Conservation (phyloP, 2,329 filamentous ascomycete genomes). For the Samsoniella hepiali region DNA sequence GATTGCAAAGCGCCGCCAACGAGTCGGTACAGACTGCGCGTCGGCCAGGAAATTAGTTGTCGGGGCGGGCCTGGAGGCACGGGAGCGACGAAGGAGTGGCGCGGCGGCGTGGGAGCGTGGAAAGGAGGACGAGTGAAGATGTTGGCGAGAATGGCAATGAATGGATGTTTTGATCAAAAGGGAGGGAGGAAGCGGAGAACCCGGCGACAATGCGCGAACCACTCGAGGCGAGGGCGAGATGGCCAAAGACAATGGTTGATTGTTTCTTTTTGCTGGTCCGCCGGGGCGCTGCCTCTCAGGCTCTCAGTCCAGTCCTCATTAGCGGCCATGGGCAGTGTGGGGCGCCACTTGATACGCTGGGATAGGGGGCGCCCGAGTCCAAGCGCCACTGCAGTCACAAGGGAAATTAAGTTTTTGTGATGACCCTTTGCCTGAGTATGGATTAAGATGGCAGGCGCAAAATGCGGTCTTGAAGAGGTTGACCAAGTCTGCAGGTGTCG, state of each 20-base stretch:
- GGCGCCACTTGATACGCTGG: conserved; percentile 16
- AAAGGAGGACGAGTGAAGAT: background rate
- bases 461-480: background rate
- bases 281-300: background rate
- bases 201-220: background rate
- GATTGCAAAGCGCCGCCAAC: background rate
- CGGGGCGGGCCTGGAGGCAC: background rate
- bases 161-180: background rate
- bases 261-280: conserved; percentile 8
- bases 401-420: background rate
- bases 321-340: conserved; percentile 20
- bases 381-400: conserved; percentile 7
- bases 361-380: conserved; percentile 9
- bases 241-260: conserved; percentile 2
- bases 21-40: background rate
- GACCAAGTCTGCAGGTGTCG: background rate
- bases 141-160: background rate
- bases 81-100: conserved; percentile 1
- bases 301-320: background rate
- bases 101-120: background rate
- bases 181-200: conserved; percentile 6
- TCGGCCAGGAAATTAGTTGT: background rate
- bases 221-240: conserved; percentile 6
- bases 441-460: background rate
- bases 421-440: background rate